These are phyloP conservation scores for Paratinospora sagittata DNA, from an alignment of 164 flowering plant species.

Conservation along the genomic window DNA sequence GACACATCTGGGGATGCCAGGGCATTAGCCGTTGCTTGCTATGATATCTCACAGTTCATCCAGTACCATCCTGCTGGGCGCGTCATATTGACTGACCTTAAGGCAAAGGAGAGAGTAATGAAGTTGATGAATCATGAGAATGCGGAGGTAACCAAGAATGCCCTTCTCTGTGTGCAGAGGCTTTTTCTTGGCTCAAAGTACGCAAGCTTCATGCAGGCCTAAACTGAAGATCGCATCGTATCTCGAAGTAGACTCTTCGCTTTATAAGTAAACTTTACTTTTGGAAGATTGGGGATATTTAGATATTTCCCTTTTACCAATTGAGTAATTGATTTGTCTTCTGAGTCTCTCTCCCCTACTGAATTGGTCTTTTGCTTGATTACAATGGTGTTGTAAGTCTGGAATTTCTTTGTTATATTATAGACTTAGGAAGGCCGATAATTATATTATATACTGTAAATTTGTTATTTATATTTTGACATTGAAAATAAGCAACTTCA, in stretches of 20 bases:
- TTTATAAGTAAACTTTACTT: neutral
- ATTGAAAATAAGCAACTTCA: neutral
- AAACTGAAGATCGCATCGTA: neutral
- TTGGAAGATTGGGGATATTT: neutral
- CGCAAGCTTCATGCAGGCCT: conserved; percentile 91
- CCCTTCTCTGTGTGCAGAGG: conserved; percentile 87
- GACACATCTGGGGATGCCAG: conserved; percentile 84
- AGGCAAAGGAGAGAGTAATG: conserved; percentile 93
- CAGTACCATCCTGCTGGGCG: conserved; percentile 87
- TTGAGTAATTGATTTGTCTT: neutral
- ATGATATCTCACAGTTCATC: conserved; percentile 88
- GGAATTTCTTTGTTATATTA: neutral
- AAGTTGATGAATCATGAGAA: conserved; percentile 87
- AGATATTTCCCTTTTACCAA: neutral
- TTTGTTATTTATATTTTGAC: neutral
- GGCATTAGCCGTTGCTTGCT: conserved; percentile 88
- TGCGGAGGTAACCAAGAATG: conserved; percentile 84
- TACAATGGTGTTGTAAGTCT: neutral
- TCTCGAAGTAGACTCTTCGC: neutral
- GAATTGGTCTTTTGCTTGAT: neutral
- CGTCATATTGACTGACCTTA: conserved; percentile 69
- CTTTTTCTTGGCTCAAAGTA: conserved; percentile 95
- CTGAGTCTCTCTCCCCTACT: neutral
- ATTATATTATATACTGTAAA: neutral
- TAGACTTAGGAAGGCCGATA: neutral